Evolutionary conservation across 805 yeast genomes (phyloP).

Genomic region (Metschnikowia baotianmanensis): DNA sequence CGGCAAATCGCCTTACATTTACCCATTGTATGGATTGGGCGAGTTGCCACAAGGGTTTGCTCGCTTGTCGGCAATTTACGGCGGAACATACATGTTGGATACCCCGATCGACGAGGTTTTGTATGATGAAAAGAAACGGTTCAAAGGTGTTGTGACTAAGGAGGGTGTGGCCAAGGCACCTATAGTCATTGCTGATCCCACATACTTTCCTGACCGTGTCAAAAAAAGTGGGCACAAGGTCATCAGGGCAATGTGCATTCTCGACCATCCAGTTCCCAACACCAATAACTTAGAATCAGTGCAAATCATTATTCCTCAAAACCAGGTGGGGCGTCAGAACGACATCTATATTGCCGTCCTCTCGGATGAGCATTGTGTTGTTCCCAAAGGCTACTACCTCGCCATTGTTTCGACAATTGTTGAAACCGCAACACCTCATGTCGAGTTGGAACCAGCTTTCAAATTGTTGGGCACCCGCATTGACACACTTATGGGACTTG

Average conservation of each 20-base stretch:
- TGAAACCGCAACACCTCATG: conserved; percentile 89
- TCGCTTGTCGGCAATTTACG: conserved; percentile 92
- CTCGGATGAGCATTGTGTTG: conserved; percentile 85
- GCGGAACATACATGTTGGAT: conserved; percentile 98
- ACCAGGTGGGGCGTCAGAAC: conserved; percentile 87
- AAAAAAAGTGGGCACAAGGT: conserved; percentile 70
- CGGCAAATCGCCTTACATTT: conserved; percentile 94
- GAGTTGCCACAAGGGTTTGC: conserved; percentile 99
- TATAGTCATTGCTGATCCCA: conserved; percentile 94
- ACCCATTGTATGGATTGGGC: conserved; percentile 95
- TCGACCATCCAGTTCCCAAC: conserved; percentile 85
- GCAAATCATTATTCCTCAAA: conserved; percentile 95
- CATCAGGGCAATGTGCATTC: conserved; percentile 81
- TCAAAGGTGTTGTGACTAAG: conserved; percentile 84
- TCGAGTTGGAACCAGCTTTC: conserved; percentile 92
- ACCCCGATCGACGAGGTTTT: conserved; percentile 90
- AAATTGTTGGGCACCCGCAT: conserved; percentile 76
- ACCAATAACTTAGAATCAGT: conserved; percentile 82
- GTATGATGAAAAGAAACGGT: conserved; percentile 62
- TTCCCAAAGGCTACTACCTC: conserved; percentile 82
- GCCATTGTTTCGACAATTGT: conserved; percentile 94
- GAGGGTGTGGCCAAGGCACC: conserved; percentile 93
- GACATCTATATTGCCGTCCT: conserved; percentile 93
- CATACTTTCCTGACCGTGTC: conserved; percentile 88
- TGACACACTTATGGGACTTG: conserved; percentile 91